Percentiles rank a stretch among this genome's conserved stretches.
Conservation (phyloP, 2,329 filamentous ascomycete genomes). For the Microdochium nivale region DNA sequence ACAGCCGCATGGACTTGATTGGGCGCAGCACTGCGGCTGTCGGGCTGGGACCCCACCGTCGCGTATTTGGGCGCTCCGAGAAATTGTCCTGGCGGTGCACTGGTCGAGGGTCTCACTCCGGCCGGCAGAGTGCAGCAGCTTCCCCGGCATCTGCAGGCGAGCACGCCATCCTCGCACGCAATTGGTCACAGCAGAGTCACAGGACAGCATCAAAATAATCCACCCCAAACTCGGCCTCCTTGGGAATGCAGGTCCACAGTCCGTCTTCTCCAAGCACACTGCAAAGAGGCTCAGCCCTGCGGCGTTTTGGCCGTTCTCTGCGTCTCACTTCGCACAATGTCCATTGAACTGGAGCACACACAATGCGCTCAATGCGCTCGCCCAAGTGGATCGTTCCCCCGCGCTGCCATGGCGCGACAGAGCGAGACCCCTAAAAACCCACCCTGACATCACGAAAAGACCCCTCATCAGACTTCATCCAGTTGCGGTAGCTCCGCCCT, state of each 20-base stretch:
- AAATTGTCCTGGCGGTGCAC: not conserved
- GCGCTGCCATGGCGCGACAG: not conserved
- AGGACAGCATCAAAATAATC: not conserved
- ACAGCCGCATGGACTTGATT: not conserved
- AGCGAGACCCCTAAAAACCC: not conserved
- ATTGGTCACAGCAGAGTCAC: not conserved
- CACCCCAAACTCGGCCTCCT: too few species aligned
- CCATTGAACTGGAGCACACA: too few species aligned
- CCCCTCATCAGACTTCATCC: not conserved
- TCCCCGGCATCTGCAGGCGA: not conserved
- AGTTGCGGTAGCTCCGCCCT: not conserved
- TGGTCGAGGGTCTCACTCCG: too few species aligned
- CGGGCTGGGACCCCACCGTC: not conserved
- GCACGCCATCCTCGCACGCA: not conserved
- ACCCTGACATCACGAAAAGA: not conserved
- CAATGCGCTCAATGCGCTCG: not conserved
- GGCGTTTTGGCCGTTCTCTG: too few species aligned
- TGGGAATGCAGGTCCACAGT: too few species aligned
- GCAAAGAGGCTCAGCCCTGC: too few species aligned
- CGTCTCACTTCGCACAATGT: too few species aligned
- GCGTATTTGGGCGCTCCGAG: not conserved
- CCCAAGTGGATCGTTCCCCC: not conserved
- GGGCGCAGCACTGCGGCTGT: not conserved
- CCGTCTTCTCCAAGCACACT: too few species aligned
- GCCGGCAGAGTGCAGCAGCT: not conserved